Base-by-base conservation (phyloP, 2,329 filamentous ascomycete genomes). In the Aspergillus sp. region DNA sequence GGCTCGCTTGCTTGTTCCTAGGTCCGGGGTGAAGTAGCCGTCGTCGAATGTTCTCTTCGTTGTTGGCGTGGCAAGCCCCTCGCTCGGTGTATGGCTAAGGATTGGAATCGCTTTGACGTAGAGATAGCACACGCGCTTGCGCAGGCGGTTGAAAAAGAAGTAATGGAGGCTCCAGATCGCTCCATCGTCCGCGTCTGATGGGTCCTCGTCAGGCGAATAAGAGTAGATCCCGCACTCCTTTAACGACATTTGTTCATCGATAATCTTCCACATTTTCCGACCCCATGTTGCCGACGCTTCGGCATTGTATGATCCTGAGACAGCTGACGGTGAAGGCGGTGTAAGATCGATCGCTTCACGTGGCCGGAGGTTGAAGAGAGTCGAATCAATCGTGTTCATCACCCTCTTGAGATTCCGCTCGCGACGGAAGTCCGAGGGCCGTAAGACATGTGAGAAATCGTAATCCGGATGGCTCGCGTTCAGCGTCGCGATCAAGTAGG, bases 381-480 rank as follows among this genome's bases (percentile, higher is more conserved):
- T 96, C 15, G 88, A 92, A 75, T 98, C 93, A 62, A 99, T 86
- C 57, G 88, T 92, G 71, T 90, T 90, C 86, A 96, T 96, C 61
- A 97, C 91, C 23, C 86, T 85, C 64, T 91, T 88, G 65, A 97
- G 77, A 69, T 89, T 91, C 62, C 89, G 85, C 81, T 97, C 93
- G 66, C 91, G 89, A 69, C 89, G 90, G 77, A 99, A 99, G 76
- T 99, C 95, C 41, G 89, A 86, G 0, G 95, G 93, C 43, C 93
- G 89, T 61, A 98, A 83, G 38, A 95, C 89, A 73, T 97, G 91
- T 2, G 93, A 97, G 79, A 99, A 99, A 77, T 99, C 95, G 77
- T 99, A 98, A 78, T 99, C 92, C 2, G 91, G 89, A 79, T 99
- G 94, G 61, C 92, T 96, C 5, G 95, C 95, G 74, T 99, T 99